Base-by-base conservation (phyloP, 2,329 filamentous ascomycete genomes). In the Graphilbum sp. region DNA sequence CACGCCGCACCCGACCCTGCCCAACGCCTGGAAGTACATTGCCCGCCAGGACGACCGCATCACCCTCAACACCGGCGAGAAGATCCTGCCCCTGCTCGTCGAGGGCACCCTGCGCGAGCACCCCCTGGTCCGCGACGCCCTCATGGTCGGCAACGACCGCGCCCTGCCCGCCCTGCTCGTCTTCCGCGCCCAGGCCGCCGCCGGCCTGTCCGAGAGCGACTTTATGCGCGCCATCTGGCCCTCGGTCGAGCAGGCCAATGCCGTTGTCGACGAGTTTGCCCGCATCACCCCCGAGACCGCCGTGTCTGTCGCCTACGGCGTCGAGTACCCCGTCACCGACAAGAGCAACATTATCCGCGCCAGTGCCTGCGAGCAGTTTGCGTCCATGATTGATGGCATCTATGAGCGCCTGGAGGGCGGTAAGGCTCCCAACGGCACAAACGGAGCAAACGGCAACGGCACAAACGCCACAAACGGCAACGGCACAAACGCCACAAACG, bases 341-440 rank as follows among this genome's bases (percentile, higher is more conserved):
- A 66, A 66, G 48, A 57, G 56, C 2, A 64, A 58, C 11, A 58
- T 64, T 44, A 65, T 66, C 40, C 55, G 63, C 4, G 52, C 55
- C 1, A 54, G 57, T 19, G 55, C 60, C 2, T 60, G 62, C 38
- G 27, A 43, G 5, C 45, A 50, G 21, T 63, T 64, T 37, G 51
- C 49, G 0, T 47, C 54, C 1, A 40, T 52, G 15, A 61, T 62
- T 19, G 29, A 49, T 10, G 51, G 48, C 0, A 36, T 54, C 2
- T 53, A 63, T n/a, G 45, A 49, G 2, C 38, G 41, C 2, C 40
- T 43, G 12, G 39, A 45, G 11, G 38, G 36, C 5, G 36, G 24
- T 3, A 16, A 16, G 9, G 17, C 17, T 9, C 21, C 18, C 5
- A 25, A 19, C 11, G 11, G 16, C 15, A n/a, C 24, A 2, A n/a